phyloP scores from a whole-genome alignment of 108 stramenopile species.

The Skeletonema potamos region DNA sequence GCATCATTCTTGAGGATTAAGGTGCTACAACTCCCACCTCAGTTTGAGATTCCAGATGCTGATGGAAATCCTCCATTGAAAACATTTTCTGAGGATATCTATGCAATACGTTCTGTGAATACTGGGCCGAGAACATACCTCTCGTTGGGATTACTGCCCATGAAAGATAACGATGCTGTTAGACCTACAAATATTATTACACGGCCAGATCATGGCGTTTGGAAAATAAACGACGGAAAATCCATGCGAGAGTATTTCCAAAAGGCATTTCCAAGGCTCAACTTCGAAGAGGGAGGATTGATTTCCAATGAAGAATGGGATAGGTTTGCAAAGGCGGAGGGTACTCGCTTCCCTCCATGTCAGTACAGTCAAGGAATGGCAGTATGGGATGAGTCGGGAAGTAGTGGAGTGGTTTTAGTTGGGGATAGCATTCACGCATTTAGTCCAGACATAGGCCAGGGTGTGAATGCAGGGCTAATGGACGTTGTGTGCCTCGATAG shows the following conservation, averaged over 20 bases:
- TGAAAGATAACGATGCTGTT: conserved; percentile 47
- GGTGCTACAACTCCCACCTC: conserved; percentile 64
- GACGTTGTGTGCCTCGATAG: conserved; percentile 73
- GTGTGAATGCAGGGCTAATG: conserved; percentile 82
- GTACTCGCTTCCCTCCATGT: conserved; percentile 56
- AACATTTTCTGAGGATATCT: conserved; percentile 18
- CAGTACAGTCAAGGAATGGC: conserved; percentile 53
- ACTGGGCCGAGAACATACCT: conserved; percentile 26
- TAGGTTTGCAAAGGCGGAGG: conserved; percentile 65
- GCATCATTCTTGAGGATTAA: conserved; percentile 60
- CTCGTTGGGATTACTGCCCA: conserved; percentile 58
- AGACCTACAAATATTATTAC: conserved; percentile 65
- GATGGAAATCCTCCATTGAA: conserved; percentile 4
- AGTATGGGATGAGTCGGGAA: conserved; percentile 32
- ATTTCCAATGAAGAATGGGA: conserved; percentile 61
- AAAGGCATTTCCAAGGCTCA: conserved; percentile 64
- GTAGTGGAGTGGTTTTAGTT: conserved; percentile 54
- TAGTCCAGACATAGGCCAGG: conserved; percentile 89
- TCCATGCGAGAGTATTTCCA: conserved; percentile 50
- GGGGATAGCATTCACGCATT: conserved; percentile 91
- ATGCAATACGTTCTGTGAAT: conserved; percentile 25
- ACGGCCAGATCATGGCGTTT: conserved; percentile 61
- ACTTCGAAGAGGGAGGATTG: conserved; percentile 27
- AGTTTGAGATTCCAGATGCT: conserved; percentile 15
- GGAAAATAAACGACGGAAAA: conserved; percentile 50